Percentiles rank a stretch among this genome's conserved stretches.
Conservation (phyloP, 163 green algal species). For the Chlamydomonas reinhardtii region DNA sequence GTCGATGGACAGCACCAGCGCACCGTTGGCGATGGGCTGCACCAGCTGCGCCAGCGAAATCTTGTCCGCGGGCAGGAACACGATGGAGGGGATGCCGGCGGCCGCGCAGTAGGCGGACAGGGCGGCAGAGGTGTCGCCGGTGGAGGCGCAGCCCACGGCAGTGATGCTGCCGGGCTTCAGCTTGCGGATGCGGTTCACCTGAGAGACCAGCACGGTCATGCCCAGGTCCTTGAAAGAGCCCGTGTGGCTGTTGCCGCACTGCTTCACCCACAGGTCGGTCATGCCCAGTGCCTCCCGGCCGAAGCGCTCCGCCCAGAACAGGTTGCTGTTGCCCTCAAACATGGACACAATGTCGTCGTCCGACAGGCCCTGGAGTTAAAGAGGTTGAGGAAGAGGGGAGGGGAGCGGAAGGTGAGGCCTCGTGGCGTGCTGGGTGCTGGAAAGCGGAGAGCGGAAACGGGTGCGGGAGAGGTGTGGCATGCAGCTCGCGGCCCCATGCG, state of each 20-base stretch:
- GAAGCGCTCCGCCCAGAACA: slow-evolving; percentile 99
- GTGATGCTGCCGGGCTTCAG: slow-evolving; percentile 88
- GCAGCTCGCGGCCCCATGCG: too few species aligned
- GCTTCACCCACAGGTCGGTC: slow-evolving; percentile 99
- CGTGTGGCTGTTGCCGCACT: slow-evolving; percentile 99
- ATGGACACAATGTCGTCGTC: slow-evolving; percentile 98
- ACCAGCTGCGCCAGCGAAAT: slow-evolving; percentile 97
- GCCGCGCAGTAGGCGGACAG: slow-evolving; percentile 98
- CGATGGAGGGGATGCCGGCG: slow-evolving; percentile 91
- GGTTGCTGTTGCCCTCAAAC: slow-evolving; percentile 99
- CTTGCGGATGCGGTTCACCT: slow-evolving; percentile 97
- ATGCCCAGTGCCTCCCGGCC: slow-evolving; percentile 93
- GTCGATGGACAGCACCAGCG: slow-evolving; percentile 98
- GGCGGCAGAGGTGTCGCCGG: slow-evolving; percentile 97
- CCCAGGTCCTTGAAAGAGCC: slow-evolving; percentile 99
- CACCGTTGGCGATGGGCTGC: slow-evolving; percentile 98
- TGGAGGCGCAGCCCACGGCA: slow-evolving; percentile 98
- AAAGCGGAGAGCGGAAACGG: neutral
- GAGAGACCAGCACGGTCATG: slow-evolving; percentile 98
- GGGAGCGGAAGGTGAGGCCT: neutral
- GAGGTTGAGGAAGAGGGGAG: neutral
- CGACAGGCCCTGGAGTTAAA: slow-evolving; percentile 76
- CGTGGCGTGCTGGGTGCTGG: too few species aligned
- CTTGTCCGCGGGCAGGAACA: slow-evolving; percentile 98
- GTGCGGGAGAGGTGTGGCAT: neutral